phyloP scores from a whole-genome alignment of 1,284 basidiomycete species.

The Naganishia cerealis region DNA sequence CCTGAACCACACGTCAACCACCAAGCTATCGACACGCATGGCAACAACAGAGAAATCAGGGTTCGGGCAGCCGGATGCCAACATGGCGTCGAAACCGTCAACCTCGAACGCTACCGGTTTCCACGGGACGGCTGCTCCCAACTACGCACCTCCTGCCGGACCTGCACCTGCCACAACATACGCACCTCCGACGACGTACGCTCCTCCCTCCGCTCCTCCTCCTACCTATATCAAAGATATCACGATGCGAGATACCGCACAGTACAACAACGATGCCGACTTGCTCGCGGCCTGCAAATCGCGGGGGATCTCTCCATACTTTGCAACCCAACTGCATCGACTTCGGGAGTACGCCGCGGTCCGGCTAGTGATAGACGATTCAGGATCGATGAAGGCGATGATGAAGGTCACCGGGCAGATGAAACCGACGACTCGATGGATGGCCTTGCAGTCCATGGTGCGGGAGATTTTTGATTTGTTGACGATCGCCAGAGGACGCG shows the following conservation, averaged over 20 bases:
- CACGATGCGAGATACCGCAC: slow-evolving; percentile 35
- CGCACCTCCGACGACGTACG: slow-evolving; percentile 2
- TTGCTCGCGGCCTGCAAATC: slow-evolving; percentile 35
- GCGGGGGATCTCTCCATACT: slow-evolving; percentile 37
- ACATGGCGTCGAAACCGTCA: slow-evolving; percentile 14
- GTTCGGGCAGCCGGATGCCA: background rate
- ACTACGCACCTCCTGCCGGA: slow-evolving; percentile 8
- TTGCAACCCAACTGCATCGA: slow-evolving; percentile 36
- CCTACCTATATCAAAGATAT: slow-evolving; percentile 37
- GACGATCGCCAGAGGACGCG: slow-evolving; percentile 34
- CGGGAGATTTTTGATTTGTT: slow-evolving; percentile 37
- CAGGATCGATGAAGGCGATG: slow-evolving; percentile 38
- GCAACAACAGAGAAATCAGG: slow-evolving; percentile 18
- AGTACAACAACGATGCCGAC: slow-evolving; percentile 36
- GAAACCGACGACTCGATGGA: slow-evolving; percentile 34
- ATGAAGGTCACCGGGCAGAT: slow-evolving; percentile 34
- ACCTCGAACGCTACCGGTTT: background rate
- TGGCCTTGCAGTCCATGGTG: slow-evolving; percentile 36
- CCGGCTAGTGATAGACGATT: slow-evolving; percentile 37
- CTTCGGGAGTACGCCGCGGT: slow-evolving; percentile 37
- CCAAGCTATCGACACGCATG: background rate
- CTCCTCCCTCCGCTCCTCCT: slow-evolving; percentile 27
- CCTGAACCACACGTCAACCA: background rate
- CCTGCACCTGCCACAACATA: slow-evolving; percentile 1
- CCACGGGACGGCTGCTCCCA: background rate